These are phyloP conservation scores for Escovopsis sp. DNA, from an alignment of 2,329 filamentous ascomycete species.

Conservation along the genomic window DNA sequence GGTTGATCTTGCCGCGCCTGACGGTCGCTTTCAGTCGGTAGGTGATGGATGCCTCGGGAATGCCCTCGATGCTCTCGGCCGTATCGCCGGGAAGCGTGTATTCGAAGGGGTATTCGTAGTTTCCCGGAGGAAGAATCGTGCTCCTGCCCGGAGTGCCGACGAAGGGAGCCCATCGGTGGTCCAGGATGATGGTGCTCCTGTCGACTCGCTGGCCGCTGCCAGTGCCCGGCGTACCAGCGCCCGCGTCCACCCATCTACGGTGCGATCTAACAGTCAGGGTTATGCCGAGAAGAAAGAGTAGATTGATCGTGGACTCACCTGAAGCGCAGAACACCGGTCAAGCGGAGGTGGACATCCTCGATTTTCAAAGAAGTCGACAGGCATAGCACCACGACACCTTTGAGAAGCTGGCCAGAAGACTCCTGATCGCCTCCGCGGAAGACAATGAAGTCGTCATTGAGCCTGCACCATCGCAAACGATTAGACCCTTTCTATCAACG, in stretches of 20 bases:
- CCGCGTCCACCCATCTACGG: slow-evolving; percentile 34
- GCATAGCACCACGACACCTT: slow-evolving; percentile 59
- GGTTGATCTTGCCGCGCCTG: slow-evolving; percentile 71
- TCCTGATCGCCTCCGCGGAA: slow-evolving; percentile 63
- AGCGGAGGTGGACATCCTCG: slow-evolving; percentile 56
- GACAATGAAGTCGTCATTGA: slow-evolving; percentile 66
- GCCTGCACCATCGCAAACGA: slow-evolving; percentile 27
- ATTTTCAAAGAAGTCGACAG: slow-evolving; percentile 52
- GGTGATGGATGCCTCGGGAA: slow-evolving; percentile 71
- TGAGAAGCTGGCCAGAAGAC: slow-evolving; percentile 58
- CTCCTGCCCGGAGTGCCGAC: slow-evolving; percentile 39
- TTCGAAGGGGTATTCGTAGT: slow-evolving; percentile 75
- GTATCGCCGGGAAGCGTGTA: slow-evolving; percentile 54
- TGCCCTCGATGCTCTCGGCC: slow-evolving; percentile 80
- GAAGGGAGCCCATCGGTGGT: slow-evolving; percentile 56
- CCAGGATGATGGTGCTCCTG: slow-evolving; percentile 43
- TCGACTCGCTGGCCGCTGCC: slow-evolving; percentile 42
- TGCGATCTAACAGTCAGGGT: slow-evolving; percentile 5
- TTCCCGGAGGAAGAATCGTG: slow-evolving; percentile 49
- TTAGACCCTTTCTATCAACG: not conserved
- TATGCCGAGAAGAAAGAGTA: not conserved
- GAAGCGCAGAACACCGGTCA: slow-evolving; percentile 51
- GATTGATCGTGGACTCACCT: slow-evolving; percentile 34
- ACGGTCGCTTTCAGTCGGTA: slow-evolving; percentile 88
- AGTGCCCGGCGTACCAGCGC: slow-evolving; percentile 40